Evolutionary conservation across 805 yeast genomes (phyloP).

Genomic region (Osmozyma mogii): DNA sequence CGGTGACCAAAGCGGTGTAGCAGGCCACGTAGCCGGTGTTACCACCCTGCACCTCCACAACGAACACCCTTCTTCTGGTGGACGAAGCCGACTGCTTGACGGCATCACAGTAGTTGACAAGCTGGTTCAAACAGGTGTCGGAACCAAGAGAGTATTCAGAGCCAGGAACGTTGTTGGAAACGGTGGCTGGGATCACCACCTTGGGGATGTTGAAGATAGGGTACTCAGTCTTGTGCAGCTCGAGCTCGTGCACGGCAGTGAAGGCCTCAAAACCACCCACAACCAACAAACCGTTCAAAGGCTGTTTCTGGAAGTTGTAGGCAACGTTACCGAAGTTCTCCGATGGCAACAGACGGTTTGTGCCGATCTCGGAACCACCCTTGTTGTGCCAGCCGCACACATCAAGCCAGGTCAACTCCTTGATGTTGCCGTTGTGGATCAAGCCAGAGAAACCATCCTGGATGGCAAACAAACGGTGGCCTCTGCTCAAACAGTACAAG

Average conservation of each 20-base stretch:
- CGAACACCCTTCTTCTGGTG: conserved; percentile 87
- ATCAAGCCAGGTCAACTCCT: conserved; percentile 70
- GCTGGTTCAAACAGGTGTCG: conserved; percentile 89
- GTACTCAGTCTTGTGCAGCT: conserved; percentile 65
- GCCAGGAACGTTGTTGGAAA: conserved; percentile 98
- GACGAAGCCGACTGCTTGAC: conserved; percentile 94
- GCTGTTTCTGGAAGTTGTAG: conserved; percentile 81
- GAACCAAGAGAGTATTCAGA: conserved; percentile 93
- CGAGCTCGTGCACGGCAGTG: conserved; percentile 72
- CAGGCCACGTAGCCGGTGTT: conserved; percentile 92
- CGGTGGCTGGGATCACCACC: conserved; percentile 90
- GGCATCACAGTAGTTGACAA: conserved; percentile 90
- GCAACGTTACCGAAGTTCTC: conserved; percentile 79
- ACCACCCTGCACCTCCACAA: conserved; percentile 98
- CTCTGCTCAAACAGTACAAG: conserved; percentile 77
- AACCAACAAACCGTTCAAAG: conserved; percentile 80
- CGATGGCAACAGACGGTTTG: conserved; percentile 80
- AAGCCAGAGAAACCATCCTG: conserved; percentile 92
- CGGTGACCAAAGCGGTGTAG: conserved; percentile 73
- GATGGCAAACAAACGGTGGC: conserved; percentile 86
- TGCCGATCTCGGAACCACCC: conserved; percentile 97
- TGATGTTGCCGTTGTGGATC: conserved; percentile 79
- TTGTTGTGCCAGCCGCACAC: conserved; percentile 80
- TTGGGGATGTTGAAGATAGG: conserved; percentile 94
- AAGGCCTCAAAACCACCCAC: conserved; percentile 99